Evolutionary conservation across 1,139 yeast genomes (phyloP).

Genomic region (Zygosaccharomyces sapae): DNA sequence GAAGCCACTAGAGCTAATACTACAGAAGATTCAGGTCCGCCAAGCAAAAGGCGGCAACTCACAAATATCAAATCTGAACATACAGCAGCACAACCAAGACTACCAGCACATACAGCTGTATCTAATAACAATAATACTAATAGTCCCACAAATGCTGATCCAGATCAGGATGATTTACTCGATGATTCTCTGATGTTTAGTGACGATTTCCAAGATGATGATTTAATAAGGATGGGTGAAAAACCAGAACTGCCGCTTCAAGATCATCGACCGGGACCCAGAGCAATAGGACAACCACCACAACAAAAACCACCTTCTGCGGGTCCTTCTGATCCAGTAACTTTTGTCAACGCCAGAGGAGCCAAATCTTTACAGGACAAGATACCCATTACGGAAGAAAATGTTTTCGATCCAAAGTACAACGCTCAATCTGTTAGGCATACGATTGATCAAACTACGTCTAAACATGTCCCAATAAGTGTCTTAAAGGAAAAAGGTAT

Average conservation of each 20-base stretch:
- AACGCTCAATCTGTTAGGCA: conserved; percentile 35
- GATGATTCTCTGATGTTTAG: conserved; percentile 67
- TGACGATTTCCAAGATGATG: conserved; percentile 48
- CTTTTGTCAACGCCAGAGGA: conserved; percentile 35
- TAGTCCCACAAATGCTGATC: conserved; percentile 14
- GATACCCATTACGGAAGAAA: conserved; percentile 24
- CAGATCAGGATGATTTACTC: conserved; percentile 42
- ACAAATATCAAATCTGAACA: conserved; percentile 6
- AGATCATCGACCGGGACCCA: conserved; percentile 5
- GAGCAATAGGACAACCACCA: conserved; percentile 1
- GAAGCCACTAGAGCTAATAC: conserved; percentile 34
- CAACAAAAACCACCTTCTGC: background rate
- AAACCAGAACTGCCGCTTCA: conserved; percentile 6
- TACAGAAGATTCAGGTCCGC: conserved; percentile 15
- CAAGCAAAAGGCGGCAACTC: conserved; percentile 24
- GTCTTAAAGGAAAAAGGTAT: conserved; percentile 28
- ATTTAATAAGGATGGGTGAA: conserved; percentile 25
- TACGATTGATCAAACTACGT: conserved; percentile 35
- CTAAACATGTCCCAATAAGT: conserved; percentile 31
- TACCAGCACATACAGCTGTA: conserved; percentile 12
- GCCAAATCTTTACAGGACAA: conserved; percentile 31
- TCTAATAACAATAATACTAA: conserved; percentile 8
- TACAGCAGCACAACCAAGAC: conserved; percentile 9
- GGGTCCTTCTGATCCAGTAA: conserved; percentile 18
- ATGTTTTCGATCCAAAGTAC: conserved; percentile 34